These are phyloP conservation scores for Aspergillus transmontanensis DNA, from an alignment of 2,329 filamentous ascomycete genomes.

Conservation along the genomic window DNA sequence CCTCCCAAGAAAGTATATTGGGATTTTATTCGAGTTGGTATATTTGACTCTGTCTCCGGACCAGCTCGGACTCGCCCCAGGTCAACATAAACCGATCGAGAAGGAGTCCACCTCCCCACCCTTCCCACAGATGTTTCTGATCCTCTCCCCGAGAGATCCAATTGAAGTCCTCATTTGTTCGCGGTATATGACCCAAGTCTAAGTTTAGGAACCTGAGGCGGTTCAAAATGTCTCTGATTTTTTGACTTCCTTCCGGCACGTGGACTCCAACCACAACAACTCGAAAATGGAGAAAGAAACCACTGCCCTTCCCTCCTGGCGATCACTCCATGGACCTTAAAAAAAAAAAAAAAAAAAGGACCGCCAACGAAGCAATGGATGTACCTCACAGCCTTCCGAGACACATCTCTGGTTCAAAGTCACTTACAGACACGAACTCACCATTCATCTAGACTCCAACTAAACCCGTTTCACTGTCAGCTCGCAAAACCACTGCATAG, in stretches of 20 bases:
- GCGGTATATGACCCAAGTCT: background rate
- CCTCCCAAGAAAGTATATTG: background rate
- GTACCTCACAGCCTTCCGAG: background rate
- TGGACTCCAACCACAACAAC: background rate
- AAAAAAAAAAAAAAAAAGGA: background rate
- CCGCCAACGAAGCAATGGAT: background rate
- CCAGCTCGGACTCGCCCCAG: background rate
- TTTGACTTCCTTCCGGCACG: background rate
- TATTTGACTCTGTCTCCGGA: background rate
- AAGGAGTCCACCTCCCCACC: background rate
- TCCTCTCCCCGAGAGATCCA: background rate
- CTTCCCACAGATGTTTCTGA: background rate
- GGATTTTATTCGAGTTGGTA: background rate
- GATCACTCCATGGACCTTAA: background rate
- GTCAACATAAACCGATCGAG: background rate
- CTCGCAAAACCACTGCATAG: background rate
- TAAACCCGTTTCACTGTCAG: background rate
- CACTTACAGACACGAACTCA: background rate
- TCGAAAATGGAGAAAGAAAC: background rate
- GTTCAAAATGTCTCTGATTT: background rate
- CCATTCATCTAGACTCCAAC: conserved; percentile 1
- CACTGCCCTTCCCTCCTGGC: background rate
- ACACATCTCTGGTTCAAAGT: background rate
- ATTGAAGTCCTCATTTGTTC: background rate
- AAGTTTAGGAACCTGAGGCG: background rate